These are phyloP conservation scores for Heterobasidion parviporum DNA, from an alignment of 1,284 basidiomycete species.

Conservation along the genomic window DNA sequence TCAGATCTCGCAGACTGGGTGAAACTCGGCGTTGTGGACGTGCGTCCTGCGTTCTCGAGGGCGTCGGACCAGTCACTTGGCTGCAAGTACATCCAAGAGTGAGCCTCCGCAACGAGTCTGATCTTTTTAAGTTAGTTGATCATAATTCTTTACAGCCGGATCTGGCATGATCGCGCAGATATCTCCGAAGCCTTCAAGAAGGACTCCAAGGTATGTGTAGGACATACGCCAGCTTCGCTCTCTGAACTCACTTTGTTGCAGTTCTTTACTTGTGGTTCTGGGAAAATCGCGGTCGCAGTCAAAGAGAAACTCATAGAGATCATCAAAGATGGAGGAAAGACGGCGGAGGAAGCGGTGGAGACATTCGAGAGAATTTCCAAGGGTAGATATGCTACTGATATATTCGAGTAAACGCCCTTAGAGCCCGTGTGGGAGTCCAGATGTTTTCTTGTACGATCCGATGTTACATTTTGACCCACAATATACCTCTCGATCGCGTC, in stretches of 20 bases:
- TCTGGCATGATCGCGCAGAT: neutral
- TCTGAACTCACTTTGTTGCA: neutral
- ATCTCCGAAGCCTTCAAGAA: neutral
- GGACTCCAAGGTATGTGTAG: neutral
- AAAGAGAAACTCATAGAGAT: neutral
- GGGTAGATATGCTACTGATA: neutral
- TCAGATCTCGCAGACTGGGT: neutral
- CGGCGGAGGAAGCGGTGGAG: neutral
- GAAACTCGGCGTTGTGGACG: neutral
- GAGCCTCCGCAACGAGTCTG: neutral
- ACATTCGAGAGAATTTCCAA: neutral
- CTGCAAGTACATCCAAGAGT: neutral
- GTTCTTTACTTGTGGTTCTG: neutral
- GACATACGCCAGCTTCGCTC: neutral
- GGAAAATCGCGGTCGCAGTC: neutral
- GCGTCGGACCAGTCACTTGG: neutral
- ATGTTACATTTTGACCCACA: no score
- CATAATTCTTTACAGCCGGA: neutral
- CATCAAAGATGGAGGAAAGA: neutral
- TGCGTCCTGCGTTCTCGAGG: neutral
- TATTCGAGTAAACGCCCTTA: neutral
- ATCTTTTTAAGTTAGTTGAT: neutral
- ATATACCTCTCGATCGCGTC: no score
- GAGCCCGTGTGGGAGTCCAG: neutral
- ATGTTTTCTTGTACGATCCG: neutral